Conservation (phyloP, 768 basidiomycete genomes). For the Suillus brevipes region DNA sequence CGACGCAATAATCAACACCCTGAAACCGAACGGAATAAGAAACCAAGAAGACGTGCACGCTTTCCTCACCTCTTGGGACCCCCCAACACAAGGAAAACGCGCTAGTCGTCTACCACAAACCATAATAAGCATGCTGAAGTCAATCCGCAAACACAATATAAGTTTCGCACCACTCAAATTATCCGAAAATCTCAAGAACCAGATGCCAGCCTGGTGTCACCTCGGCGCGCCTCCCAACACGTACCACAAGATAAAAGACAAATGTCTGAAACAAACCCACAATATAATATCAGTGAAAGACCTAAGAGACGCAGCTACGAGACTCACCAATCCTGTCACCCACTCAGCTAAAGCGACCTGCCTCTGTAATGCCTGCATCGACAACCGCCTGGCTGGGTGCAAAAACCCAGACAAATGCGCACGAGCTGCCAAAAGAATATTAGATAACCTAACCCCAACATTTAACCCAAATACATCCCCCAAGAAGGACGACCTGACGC, state of each 20-base stretch:
- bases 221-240: background rate
- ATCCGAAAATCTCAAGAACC: background rate
- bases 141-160: background rate
- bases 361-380: background rate
- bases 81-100: accelerated
- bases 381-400: background rate
- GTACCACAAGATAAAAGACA: background rate
- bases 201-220: background rate
- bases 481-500: background rate
- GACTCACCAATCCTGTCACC: background rate
- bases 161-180: background rate
- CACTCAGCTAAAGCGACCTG: background rate
- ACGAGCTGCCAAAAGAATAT: background rate
- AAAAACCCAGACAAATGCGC: constrained; percentile 3
- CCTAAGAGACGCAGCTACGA: background rate
- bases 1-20: background rate
- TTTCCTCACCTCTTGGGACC: background rate
- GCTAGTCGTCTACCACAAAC: background rate
- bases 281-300: background rate
- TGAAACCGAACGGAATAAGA: background rate
- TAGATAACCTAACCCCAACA: background rate
- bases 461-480: background rate
- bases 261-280: background rate
- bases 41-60: accelerated
- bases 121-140: background rate